Base-by-base conservation (phyloP, 2,329 filamentous ascomycete genomes). In the Lasiodiplodia sp. region DNA sequence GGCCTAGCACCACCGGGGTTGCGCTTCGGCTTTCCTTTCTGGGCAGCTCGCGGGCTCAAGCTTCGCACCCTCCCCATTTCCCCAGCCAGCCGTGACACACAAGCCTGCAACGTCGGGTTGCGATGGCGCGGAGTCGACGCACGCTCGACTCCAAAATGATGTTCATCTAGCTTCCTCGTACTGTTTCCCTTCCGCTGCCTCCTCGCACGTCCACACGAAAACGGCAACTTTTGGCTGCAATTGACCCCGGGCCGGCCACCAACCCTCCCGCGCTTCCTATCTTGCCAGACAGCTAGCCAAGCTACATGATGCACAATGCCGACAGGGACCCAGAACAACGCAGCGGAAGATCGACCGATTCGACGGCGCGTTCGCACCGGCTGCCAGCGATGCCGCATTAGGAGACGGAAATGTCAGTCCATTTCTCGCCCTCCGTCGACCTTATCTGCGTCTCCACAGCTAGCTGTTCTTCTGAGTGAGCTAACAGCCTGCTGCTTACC, bases 381-480 rank as follows among this genome's bases (percentile, higher is more conserved):
- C 16, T 86, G 83, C 74, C 76, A 84, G 71, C 83, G 83, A 66
- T 86, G 84, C 76, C 81, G 84, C 38, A 76, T 81, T 38, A 81
- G 84, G 58, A 75, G 84, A 57, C 79, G 83, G 38, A 86, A 86
- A 76, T 86, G 84, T 84, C 74, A 71, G 80, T 75, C 55, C n/a
- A 28, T 44, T 31, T 51, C 23, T 71, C 37, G 40, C 23, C 51
- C 44, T 34, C 4, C 4, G 31, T 25, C 28, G 18, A 11, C 34
- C 53, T 56, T 34, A 56, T 21, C 31, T 34, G 34, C 16, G 53
- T n/a, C 53, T n/a, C 31, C 8, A 8, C 53, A 16, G 25, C 51
- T 16, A 23, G 23, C n/a, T 31, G 23, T 56, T 18, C 28, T 28
- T 18, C 21, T 40, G 18, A 12, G 23, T 18, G n/a, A 21, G 31